Conservation (phyloP, 1,284 basidiomycete species). For the Cystobasidium pallidum region DNA sequence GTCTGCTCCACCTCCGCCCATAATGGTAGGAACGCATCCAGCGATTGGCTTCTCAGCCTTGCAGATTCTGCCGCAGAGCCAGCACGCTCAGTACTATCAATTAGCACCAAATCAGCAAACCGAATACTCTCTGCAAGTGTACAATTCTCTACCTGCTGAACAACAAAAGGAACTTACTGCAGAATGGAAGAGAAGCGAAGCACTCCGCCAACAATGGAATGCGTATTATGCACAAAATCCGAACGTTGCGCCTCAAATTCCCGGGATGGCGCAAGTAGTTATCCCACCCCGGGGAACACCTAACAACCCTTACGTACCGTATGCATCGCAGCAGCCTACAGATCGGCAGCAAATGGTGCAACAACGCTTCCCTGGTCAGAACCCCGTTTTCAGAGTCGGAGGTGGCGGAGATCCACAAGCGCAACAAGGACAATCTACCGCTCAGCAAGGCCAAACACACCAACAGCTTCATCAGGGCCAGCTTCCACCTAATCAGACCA, state of each 20-base stretch:
- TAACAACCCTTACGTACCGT: conserved; percentile 29
- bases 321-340: conserved; percentile 30
- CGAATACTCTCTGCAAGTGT: conserved; percentile 40
- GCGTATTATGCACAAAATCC: conserved; percentile 10
- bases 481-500: conserved; percentile 9
- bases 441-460: not conserved
- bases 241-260: not conserved
- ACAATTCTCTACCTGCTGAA: conserved; percentile 15
- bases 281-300: conserved; percentile 30
- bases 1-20: conserved; percentile 14
- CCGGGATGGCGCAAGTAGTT: not conserved
- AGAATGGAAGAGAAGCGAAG: conserved; percentile 16
- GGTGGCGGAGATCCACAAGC: conserved; percentile 6
- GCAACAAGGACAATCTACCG: conserved; percentile 6
- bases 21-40: conserved; percentile 28
- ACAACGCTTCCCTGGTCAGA: conserved; percentile 43
- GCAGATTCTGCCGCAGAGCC: conserved; percentile 28
- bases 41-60: conserved; percentile 32
- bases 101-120: conserved; percentile 34
- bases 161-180: conserved; percentile 17
- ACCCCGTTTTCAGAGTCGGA: conserved; percentile 40
- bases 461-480: conserved; percentile 6
- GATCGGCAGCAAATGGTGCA: conserved; percentile 30
- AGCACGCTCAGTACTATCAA: conserved; percentile 33
- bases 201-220: conserved; percentile 24